These are phyloP conservation scores for Neurospora sp. DNA, from an alignment of 2,329 filamentous ascomycete species.

Conservation along the genomic window DNA sequence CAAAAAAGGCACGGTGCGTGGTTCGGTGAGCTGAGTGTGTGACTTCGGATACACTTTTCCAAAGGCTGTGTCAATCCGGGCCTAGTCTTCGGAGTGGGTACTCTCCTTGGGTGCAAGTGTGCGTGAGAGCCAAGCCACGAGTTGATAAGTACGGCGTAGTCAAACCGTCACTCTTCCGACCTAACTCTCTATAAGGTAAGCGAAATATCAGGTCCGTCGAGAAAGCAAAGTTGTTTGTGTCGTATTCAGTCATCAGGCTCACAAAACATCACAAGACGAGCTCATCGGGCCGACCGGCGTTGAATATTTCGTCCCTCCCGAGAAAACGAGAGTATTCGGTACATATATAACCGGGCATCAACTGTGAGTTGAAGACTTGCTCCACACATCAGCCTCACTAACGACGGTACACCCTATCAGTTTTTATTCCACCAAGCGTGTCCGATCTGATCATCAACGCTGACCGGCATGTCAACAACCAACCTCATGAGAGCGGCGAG, in stretches of 20 bases:
- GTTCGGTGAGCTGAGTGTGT: background rate
- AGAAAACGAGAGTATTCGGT: background rate
- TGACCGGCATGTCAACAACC: constrained; percentile 22
- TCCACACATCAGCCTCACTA: background rate
- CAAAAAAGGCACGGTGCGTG: background rate
- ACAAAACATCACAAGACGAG: background rate
- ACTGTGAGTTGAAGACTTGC: background rate
- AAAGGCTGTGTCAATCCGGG: background rate
- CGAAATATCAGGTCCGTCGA: background rate
- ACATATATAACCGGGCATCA: background rate
- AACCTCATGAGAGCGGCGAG: constrained; percentile 19
- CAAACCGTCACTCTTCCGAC: background rate
- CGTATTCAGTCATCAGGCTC: background rate
- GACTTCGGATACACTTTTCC: background rate
- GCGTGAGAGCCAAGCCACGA: background rate
- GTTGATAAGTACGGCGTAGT: background rate
- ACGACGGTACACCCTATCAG: background rate
- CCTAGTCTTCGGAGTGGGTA: background rate
- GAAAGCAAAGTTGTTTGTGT: background rate
- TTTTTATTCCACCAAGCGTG: background rate
- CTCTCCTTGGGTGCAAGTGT: background rate
- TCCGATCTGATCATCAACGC: constrained; percentile 1
- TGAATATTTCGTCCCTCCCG: background rate
- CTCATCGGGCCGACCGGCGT: background rate
- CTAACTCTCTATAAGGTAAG: background rate